Base-by-base conservation (phyloP, 169 alveolate genomes). In the Eimeria necatrix region DNA sequence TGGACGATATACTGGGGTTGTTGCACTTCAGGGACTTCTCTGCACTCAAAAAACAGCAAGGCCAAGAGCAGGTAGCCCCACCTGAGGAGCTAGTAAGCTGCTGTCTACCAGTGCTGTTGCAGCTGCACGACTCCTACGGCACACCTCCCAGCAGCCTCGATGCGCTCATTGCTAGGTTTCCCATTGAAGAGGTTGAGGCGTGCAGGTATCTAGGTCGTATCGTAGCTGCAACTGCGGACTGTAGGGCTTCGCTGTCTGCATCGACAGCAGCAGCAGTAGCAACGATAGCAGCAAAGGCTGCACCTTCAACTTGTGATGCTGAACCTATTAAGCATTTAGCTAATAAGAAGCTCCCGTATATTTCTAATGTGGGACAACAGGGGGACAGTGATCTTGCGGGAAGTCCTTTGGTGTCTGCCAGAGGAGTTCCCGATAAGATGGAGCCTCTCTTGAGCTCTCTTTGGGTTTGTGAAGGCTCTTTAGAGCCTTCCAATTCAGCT, bases 101-200 rank as follows among this genome's bases (percentile, higher is more conserved):
- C 68, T 78, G 87, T 32, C 87, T 78, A 59, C 87, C 64, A 18
- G 12, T 78, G 87, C 87, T 78, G 87, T 10, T 46, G 59, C 87
- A 78, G 87, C 64, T 48, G 87, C 64, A 78, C 32, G 87, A 78
- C 24, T 41, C 68, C 2, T 78, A 78, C 41, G 8, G 64, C 59
- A 5, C 16, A 14, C 87, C 87, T 20, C 59, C 64, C 46, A 7
- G 14, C 3, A 48, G 68, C 87, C 87, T 78, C 64, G 24, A 78
- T n/a, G 64, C 61, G 4, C 12, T 78, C 46, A 14, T 48, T 48
- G 14, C 46, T 49, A 18, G 59, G 46, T 78, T 78, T 78, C 61
- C 87, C 22, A 2, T 32, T 12, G 64, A 48, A 24, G 87, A 78
- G 59, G 26, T 78, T 20, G 56, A 48, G 26, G 68, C 87, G 8